phyloP scores from a whole-genome alignment of 75 land plant species.

The Sequoia sempervirens region DNA sequence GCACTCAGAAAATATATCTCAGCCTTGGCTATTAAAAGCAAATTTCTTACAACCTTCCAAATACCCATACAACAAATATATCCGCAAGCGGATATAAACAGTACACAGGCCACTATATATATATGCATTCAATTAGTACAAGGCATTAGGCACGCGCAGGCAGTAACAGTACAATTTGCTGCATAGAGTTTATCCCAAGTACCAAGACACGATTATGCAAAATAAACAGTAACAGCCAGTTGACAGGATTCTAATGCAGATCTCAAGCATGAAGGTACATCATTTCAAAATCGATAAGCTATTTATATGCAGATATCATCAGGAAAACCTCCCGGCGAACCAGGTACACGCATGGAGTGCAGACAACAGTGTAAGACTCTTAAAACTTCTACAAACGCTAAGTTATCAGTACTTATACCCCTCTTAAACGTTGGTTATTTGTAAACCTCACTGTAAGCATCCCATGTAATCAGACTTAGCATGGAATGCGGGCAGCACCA shows the following conservation, averaged over 20 bases:
- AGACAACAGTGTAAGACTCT: not conserved
- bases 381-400: not conserved
- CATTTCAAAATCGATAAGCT: not conserved
- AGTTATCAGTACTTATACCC: not conserved
- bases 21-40: not conserved
- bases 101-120: not conserved
- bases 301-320: not conserved
- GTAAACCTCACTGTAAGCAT: not conserved
- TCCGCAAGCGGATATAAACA: not conserved
- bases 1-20: not conserved
- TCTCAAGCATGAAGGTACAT: not conserved
- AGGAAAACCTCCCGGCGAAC: not conserved
- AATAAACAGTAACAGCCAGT: not conserved
- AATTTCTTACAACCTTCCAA: not conserved
- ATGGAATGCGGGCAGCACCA: not conserved
- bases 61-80: not conserved
- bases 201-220: not conserved
- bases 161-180: not conserved
- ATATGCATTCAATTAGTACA: not conserved
- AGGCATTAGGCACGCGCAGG: not conserved
- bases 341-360: not conserved
- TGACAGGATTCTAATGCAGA: not conserved
- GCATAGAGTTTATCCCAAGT: not conserved
- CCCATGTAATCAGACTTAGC: not conserved
- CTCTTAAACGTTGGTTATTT: not conserved